These are phyloP conservation scores for Drechslerella stenobrocha DNA, from an alignment of 2,329 filamentous ascomycete genomes.

Conservation along the genomic window DNA sequence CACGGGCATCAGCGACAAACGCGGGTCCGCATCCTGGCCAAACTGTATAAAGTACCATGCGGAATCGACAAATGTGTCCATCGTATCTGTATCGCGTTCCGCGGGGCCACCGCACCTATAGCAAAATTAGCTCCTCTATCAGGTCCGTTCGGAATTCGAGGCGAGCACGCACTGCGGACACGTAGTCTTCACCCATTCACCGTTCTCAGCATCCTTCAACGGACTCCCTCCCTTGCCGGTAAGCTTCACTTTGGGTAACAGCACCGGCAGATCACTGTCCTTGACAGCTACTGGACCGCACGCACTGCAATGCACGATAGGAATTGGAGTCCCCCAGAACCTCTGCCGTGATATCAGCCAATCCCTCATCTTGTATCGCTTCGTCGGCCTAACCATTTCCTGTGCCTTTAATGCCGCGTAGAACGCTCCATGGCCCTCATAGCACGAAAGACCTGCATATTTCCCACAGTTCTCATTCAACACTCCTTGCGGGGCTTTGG, in stretches of 20 bases:
- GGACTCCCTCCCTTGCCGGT: slow-evolving; percentile 74
- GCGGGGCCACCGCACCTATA: slow-evolving; percentile 67
- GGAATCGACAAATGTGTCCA: slow-evolving; percentile 95
- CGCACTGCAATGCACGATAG: slow-evolving; percentile 75
- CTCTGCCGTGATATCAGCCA: slow-evolving; percentile 91
- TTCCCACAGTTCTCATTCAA: slow-evolving; percentile 69
- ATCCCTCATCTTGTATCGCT: slow-evolving; percentile 76
- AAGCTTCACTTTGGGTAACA: slow-evolving; percentile 71
- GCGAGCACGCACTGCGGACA: slow-evolving; percentile 66
- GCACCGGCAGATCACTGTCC: slow-evolving; percentile 73
- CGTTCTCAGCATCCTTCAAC: slow-evolving; percentile 66
- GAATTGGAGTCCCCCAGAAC: slow-evolving; percentile 90
- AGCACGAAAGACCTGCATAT: slow-evolving; percentile 67
- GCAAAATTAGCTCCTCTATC: slow-evolving; percentile 10
- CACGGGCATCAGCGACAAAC: slow-evolving; percentile 66
- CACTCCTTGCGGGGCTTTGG: slow-evolving; percentile 62
- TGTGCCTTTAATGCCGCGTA: slow-evolving; percentile 46
- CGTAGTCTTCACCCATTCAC: slow-evolving; percentile 71
- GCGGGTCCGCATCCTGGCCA: slow-evolving; percentile 68
- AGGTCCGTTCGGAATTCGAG: slow-evolving; percentile 1
- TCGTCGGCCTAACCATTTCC: slow-evolving; percentile 55
- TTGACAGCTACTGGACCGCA: slow-evolving; percentile 82
- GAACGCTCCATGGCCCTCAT: slow-evolving; percentile 58
- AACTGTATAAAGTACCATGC: slow-evolving; percentile 92
- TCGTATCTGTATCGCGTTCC: slow-evolving; percentile 85